These are phyloP conservation scores for Syzygium aqueum DNA, from an alignment of 345 rosid genomes.

Conservation along the genomic window DNA sequence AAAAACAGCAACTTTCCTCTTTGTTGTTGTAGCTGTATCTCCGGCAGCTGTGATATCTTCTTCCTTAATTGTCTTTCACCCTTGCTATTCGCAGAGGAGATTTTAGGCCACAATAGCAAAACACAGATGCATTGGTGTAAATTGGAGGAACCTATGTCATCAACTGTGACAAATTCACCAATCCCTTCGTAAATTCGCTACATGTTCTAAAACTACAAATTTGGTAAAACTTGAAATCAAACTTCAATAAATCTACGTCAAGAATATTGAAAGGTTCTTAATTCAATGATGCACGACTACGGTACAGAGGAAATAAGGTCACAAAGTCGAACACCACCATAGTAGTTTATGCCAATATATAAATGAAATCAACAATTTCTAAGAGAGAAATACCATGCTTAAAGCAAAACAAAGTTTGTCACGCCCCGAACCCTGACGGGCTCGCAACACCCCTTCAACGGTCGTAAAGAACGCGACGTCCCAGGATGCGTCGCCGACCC, in stretches of 20 bases:
- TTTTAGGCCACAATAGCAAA: background rate
- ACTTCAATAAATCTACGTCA: too few species aligned
- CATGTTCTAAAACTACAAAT: too few species aligned
- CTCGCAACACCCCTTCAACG: too few species aligned
- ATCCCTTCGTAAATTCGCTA: background rate
- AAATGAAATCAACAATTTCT: background rate
- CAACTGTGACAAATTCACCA: background rate
- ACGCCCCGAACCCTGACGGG: too few species aligned
- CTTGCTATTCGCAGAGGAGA: background rate
- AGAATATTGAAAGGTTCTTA: too few species aligned
- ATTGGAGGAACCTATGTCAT: background rate
- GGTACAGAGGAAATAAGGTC: too few species aligned
- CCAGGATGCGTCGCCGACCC: too few species aligned
- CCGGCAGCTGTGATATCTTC: background rate
- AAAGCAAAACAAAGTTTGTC: background rate
- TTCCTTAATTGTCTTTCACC: background rate
- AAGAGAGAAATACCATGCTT: background rate
- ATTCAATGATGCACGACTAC: too few species aligned
- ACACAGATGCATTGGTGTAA: too few species aligned
- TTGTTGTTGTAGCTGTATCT: background rate
- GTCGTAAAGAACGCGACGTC: too few species aligned
- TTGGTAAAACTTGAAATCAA: too few species aligned
- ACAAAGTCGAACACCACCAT: too few species aligned
- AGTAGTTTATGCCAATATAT: background rate
- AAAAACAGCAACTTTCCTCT: background rate